Base-by-base conservation (phyloP, 371 early-diverging fungal species). In the Mortierella sp. region DNA sequence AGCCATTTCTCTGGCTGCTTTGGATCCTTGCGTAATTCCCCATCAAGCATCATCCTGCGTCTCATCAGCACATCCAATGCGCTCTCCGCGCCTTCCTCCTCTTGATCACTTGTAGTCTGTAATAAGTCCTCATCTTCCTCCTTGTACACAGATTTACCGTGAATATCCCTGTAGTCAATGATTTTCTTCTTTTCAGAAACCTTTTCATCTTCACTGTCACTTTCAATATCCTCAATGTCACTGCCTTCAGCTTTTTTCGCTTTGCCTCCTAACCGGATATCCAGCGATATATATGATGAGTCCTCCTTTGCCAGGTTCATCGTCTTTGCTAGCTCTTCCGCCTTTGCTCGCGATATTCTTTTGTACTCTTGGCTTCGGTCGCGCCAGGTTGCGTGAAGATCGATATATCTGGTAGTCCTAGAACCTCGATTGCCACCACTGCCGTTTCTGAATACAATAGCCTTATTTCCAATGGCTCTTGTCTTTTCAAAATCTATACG, bases 1-100 rank as follows among this genome's bases (percentile, higher is more conserved):
- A 94, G 68, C 96, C 96, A 95, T 17, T 86, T 70, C 6, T 81
- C 61, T 7, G 89, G 78, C 72, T 95, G 85, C 9, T 89, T 75
- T 0, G 92, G 91, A 32, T 91, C 77, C 76, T 81, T 71, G 37
- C 76, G 68, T 26, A 81, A 19, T 6, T 76, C 72, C 2, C 55
- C 71, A 28, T 82, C 82, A 32, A 82, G 70, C 68, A 66, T 66
- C 57, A 56, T 68, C 22, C 72, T 68, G 23, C 72, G 68, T 29
- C 76, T 47, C 35, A 47, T 62, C 49, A 75, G 51, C 1, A 66
- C 67, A 28, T 79, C 74, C 55, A 79, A 32, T 6, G 63, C 47
- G 19, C 79, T 79, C 64, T 79, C 79, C 1, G 74, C 70, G 9
- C 68, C 70, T 26, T 69, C 79, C 32, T 73, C 74, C 32, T 73